phyloP scores from a whole-genome alignment of 768 basidiomycete species.

The Termitomyces sp. region DNA sequence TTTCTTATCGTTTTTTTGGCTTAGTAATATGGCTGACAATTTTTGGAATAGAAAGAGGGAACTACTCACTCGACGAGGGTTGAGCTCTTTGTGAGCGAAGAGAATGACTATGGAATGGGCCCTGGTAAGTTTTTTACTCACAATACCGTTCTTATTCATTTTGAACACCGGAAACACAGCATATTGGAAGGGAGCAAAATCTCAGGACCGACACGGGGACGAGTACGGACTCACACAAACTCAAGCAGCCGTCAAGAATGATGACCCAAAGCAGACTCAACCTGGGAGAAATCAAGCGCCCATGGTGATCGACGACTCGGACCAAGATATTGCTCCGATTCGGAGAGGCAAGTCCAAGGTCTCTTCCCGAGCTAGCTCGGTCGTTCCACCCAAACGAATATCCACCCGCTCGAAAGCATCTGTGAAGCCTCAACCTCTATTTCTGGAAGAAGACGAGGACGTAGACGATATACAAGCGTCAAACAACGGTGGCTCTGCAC shows the following conservation, averaged over 20 bases:
- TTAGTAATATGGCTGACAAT: not conserved
- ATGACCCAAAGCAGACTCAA: conserved; percentile 14
- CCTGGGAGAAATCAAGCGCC: conserved; percentile 17
- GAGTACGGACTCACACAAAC: conserved; percentile 16
- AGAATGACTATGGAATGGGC: conserved; percentile 51
- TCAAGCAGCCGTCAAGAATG: conserved; percentile 8
- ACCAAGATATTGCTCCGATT: conserved; percentile 13
- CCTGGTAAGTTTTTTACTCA: conserved; percentile 29
- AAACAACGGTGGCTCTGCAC: conserved; percentile 18
- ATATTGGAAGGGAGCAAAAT: conserved; percentile 43
- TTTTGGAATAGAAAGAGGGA: conserved; percentile 20
- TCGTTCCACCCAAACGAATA: conserved; percentile 15
- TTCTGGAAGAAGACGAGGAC: conserved; percentile 45
- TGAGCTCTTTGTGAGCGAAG: conserved; percentile 45
- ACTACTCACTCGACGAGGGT: conserved; percentile 28
- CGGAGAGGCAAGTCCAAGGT: conserved; percentile 19
- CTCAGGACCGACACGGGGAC: conserved; percentile 14
- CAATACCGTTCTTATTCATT: not conserved
- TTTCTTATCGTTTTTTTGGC: not conserved
- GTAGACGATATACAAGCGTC: conserved; percentile 16
- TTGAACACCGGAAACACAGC: conserved; percentile 23
- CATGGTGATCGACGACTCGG: conserved; percentile 27
- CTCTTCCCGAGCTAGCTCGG: conserved; percentile 21
- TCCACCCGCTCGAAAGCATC: conserved; percentile 17
- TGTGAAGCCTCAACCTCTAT: conserved; percentile 38